Evolutionary conservation across 768 basidiomycete genomes (phyloP).

Genomic region (Crassisporium funariophilum): DNA sequence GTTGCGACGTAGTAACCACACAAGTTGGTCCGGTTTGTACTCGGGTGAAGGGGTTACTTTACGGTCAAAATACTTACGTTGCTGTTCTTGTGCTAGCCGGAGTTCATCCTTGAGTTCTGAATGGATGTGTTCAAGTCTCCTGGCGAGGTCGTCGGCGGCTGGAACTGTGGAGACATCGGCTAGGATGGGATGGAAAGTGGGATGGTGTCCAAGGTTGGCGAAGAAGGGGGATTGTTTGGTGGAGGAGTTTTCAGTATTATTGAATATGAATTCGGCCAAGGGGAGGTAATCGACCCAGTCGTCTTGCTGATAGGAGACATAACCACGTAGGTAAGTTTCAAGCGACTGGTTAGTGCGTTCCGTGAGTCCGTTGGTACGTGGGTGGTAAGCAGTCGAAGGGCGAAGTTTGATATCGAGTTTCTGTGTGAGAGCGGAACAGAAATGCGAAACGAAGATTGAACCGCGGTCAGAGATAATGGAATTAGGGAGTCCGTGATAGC

Average conservation of each 20-base stretch:
- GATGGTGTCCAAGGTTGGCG: conserved; percentile 34
- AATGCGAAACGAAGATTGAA: conserved; percentile 33
- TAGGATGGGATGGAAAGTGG: conserved; percentile 30
- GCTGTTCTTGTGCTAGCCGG: conserved; percentile 26
- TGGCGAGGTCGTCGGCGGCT: conserved; percentile 31
- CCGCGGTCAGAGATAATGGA: conserved; percentile 36
- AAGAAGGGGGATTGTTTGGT: conserved; percentile 39
- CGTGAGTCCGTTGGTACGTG: conserved; percentile 18
- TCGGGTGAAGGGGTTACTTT: conserved; percentile 25
- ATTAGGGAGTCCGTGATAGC: conserved; percentile 34
- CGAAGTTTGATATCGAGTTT: conserved; percentile 12
- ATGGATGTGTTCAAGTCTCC: conserved; percentile 31
- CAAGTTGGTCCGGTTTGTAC: conserved; percentile 33
- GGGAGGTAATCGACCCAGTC: conserved; percentile 42
- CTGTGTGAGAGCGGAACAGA: conserved; percentile 22
- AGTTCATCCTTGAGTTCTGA: conserved; percentile 35
- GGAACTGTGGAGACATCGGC: conserved; percentile 30
- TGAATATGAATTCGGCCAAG: conserved; percentile 41
- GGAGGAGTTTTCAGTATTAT: conserved; percentile 33
- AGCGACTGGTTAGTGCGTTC: conserved; percentile 20
- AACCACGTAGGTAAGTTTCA: conserved; percentile 36
- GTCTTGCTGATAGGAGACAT: conserved; percentile 39
- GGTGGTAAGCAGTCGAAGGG: conserved; percentile 22
- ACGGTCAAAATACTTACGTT: conserved; percentile 30
- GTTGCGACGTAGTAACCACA: conserved; percentile 40